These are phyloP conservation scores for Barbatosphaeria neglecta DNA, from an alignment of 495 filamentous ascomycete genomes.

Conservation along the genomic window DNA sequence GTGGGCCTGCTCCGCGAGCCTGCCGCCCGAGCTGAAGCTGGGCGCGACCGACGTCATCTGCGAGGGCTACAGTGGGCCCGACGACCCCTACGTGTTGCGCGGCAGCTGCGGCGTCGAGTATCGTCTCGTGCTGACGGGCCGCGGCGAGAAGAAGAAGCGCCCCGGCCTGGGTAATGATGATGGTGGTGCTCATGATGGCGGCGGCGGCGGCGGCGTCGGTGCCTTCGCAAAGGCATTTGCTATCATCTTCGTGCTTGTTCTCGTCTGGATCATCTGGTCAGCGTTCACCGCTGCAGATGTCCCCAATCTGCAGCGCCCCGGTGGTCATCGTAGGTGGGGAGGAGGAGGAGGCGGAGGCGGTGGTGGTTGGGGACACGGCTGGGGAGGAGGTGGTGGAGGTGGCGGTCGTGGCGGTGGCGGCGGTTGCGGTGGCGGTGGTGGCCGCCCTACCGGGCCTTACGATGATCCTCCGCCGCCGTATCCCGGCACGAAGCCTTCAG, in stretches of 20 bases:
- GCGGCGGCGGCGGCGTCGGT: conserved; percentile 8
- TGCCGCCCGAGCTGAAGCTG: conserved; percentile 78
- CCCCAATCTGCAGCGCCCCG: neutral
- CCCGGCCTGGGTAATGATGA: conserved; percentile 35
- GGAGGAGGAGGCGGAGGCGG: conserved; percentile 15
- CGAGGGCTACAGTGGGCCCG: conserved; percentile 67
- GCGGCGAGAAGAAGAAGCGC: conserved; percentile 61
- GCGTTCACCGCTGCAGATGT: conserved; percentile 20
- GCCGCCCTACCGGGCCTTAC: conserved; percentile 34
- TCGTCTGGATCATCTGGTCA: conserved; percentile 39
- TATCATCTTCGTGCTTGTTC: conserved; percentile 29
- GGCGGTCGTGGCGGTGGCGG: conserved; percentile 33
- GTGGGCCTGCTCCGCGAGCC: conserved; percentile 75
- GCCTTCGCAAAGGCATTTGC: conserved; percentile 19
- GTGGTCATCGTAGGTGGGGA: conserved; percentile 9
- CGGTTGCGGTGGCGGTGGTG: conserved; percentile 39
- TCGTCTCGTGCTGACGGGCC: conserved; percentile 64
- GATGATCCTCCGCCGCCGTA: conserved; percentile 52
- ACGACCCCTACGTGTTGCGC: conserved; percentile 75
- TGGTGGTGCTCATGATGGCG: too few species aligned
- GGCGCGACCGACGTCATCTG: conserved; percentile 86
- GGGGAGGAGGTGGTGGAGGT: conserved; percentile 34
- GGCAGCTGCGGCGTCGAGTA: conserved; percentile 94
- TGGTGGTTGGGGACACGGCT: conserved; percentile 17
- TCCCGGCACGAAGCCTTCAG: conserved; percentile 23